These are phyloP conservation scores for Sporothrix dimorphospora DNA, from an alignment of 2,329 filamentous ascomycete species.

Conservation along the genomic window DNA sequence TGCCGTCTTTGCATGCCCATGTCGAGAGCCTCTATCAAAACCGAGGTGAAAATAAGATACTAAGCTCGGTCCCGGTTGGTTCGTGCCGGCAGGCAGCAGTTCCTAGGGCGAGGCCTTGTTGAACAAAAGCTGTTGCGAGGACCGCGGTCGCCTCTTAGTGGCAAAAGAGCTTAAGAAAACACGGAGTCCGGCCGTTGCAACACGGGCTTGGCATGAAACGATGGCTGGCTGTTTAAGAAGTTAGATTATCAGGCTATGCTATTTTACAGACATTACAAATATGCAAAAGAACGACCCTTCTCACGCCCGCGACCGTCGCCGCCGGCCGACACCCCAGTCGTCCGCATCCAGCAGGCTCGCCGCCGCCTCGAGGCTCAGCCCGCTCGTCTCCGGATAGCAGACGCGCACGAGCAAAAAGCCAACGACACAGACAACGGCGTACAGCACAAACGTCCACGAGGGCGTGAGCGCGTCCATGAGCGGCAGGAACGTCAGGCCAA, in stretches of 20 bases:
- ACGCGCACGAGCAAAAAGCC: constrained; percentile 71
- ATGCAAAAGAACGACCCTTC: background rate
- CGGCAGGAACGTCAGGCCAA: constrained; percentile 85
- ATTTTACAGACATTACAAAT: too few relatives aligned
- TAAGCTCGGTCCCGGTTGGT: background rate
- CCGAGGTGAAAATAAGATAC: background rate
- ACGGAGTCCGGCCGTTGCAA: constrained; percentile 12
- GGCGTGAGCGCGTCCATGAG: constrained; percentile 79
- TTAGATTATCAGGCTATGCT: background rate
- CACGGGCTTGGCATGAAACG: background rate
- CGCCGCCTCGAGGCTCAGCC: constrained; percentile 79
- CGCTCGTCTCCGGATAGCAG: constrained; percentile 86
- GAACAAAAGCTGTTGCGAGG: background rate
- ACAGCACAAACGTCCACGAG: constrained; percentile 78
- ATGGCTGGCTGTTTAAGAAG: background rate
- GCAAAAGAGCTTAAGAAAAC: background rate
- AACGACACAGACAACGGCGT: constrained; percentile 68
- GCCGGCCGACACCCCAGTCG: constrained; percentile 68
- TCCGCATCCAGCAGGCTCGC: constrained; percentile 70
- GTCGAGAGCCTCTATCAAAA: background rate
- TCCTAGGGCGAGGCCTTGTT: background rate
- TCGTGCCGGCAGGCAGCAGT: background rate
- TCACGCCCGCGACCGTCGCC: background rate
- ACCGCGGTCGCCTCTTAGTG: background rate
- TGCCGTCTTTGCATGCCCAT: background rate